Percentiles rank a stretch among this genome's conserved stretches.
Evolutionary conservation across 495 filamentous ascomycete species (phyloP).

Genomic region (Aspergillus panamensis): DNA sequence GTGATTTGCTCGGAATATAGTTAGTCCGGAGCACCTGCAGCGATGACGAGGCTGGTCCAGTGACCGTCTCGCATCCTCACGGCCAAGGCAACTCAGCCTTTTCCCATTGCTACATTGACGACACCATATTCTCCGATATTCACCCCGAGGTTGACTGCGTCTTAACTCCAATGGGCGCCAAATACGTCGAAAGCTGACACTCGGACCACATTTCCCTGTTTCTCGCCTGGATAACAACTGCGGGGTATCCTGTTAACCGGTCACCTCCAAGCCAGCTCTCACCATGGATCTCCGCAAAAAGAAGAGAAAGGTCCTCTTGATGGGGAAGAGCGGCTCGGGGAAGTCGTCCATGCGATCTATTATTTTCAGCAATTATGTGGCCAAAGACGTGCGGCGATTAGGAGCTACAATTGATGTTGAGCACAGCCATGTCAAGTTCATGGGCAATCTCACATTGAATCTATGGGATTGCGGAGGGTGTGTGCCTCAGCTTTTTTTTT

Average conservation of each 20-base stretch:
- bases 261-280: not conserved
- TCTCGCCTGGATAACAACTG: constrained; percentile 12
- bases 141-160: not conserved
- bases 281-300: constrained; percentile 49
- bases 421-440: constrained; percentile 95
- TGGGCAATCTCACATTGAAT: constrained; percentile 94
- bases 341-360: constrained; percentile 98
- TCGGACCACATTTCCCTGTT: not conserved
- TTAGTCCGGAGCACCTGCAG: constrained; percentile 2
- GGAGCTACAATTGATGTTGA: constrained; percentile 99
- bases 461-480: constrained; percentile 97
- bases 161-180: not conserved
- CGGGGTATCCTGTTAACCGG: constrained; percentile 18
- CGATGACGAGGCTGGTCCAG: constrained; percentile 18
- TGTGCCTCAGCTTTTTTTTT: constrained; percentile 21
- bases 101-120: not conserved
- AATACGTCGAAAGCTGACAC: constrained; percentile 11
- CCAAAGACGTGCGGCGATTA: constrained; percentile 88
- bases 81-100: not conserved
- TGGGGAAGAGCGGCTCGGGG: constrained; percentile 97
- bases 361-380: constrained; percentile 97
- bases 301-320: constrained; percentile 57
- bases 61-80: constrained; percentile 1
- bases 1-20: constrained; percentile 9
- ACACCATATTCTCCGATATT: not conserved